Evolutionary conservation across 2,329 filamentous ascomycete species (phyloP).

Genomic region (Piedraia hortae): DNA sequence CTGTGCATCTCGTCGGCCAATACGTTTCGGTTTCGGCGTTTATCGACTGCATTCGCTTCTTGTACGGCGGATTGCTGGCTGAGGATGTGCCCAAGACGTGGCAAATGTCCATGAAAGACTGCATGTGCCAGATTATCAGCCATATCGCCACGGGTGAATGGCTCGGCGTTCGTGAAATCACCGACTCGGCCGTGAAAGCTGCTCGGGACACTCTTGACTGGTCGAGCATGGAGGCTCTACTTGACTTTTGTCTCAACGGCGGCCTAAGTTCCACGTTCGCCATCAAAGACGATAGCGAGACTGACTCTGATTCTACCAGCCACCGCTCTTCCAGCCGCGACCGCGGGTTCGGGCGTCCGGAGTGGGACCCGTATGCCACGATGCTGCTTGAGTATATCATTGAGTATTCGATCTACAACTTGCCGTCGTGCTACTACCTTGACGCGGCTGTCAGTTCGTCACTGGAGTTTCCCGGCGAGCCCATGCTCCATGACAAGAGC

Average conservation of each 20-base stretch:
- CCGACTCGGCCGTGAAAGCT: slow-evolving; percentile 30
- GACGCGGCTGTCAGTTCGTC: slow-evolving; percentile 23
- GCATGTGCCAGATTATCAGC: slow-evolving; percentile 22
- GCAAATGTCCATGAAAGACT: slow-evolving; percentile 3
- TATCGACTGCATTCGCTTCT: slow-evolving; percentile 8
- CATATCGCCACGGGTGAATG: slow-evolving; percentile 36
- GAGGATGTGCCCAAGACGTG: not conserved
- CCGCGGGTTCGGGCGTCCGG: slow-evolving; percentile 5
- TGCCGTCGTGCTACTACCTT: slow-evolving; percentile 32
- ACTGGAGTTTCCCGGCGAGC: slow-evolving; percentile 17
- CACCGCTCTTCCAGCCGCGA: slow-evolving; percentile 7
- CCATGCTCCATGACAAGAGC: slow-evolving; percentile 18
- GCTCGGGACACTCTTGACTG: slow-evolving; percentile 31
- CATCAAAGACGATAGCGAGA: slow-evolving; percentile 8
- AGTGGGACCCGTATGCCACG: slow-evolving; percentile 28
- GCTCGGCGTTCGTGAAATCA: slow-evolving; percentile 26
- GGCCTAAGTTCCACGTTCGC: slow-evolving; percentile 15
- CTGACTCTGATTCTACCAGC: slow-evolving; percentile 14
- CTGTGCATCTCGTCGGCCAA: slow-evolving; percentile 5
- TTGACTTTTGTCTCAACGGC: slow-evolving; percentile 30
- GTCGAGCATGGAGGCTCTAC: slow-evolving; percentile 31
- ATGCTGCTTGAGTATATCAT: slow-evolving; percentile 27
- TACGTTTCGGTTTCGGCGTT: slow-evolving; percentile 7
- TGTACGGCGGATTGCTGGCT: slow-evolving; percentile 10
- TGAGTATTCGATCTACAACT: slow-evolving; percentile 31